Base-by-base conservation (phyloP, 768 basidiomycete species). In the Mrakia hoshinonis region DNA sequence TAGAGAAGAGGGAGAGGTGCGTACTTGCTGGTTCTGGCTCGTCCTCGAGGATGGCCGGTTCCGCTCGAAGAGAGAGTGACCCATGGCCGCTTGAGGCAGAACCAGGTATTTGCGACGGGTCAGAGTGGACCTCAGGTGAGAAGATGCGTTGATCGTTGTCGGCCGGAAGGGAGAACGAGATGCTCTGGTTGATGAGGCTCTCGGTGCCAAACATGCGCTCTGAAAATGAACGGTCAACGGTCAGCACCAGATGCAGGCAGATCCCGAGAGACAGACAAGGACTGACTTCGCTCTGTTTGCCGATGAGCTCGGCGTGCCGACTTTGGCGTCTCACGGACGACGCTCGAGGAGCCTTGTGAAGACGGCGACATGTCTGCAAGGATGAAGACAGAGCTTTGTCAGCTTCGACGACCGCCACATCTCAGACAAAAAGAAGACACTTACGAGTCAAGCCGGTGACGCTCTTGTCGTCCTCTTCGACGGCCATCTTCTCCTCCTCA, bases 291-390 rank as follows among this genome's bases (percentile, higher is more conserved):
- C 49, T 70, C 69, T 26, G 26, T 39, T 18, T 70, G 69, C 3
- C 69, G 69, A 39, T 70, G 69, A n/a, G 69, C 47, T 18, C 58
- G 43, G 12, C 69, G 69, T 4, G 69, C 69, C 0, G 69, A 70
- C 58, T 70, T 70, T 48, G 69, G 69, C 7, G 69, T 70, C n/a
- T 62, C 69, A 24, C 46, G 60, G 18, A 47, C 39, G 26, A 38
- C 58, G 20, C 31, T 36, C 22, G 49, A 47, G 13, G 55, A 43
- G 18, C 55, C 48, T 48, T 58, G 60, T 0, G 47, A 48, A 26
- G 58, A 26, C 1, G 68, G 47, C n/a, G 60, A 66, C 47, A 66
- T 51, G 18, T 48, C 64, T 38, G 24, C 11, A 65, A 10, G 13
- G 26, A 22, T 47, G 62, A 29, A 29, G 43, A 48, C 4, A 48